Percentiles rank a stretch among this genome's conserved stretches.
These are phyloP conservation scores for Psilocybe cubensis DNA, from an alignment of 768 basidiomycete species.

Conservation along the genomic window DNA sequence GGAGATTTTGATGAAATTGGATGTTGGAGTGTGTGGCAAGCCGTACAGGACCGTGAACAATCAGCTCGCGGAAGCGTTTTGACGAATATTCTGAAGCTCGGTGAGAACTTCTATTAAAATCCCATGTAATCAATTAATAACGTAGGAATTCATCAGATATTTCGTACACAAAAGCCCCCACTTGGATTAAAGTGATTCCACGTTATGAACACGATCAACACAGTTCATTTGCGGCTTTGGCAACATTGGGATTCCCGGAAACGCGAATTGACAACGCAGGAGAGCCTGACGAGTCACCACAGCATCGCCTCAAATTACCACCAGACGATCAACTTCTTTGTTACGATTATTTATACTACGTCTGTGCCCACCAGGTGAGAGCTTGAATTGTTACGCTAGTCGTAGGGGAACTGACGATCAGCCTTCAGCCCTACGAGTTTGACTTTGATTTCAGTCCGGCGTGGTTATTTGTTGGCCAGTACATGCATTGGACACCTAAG, in stretches of 20 bases:
- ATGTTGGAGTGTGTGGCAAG: conserved; percentile 60
- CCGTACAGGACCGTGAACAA: conserved; percentile 42
- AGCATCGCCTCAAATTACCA: conserved; percentile 44
- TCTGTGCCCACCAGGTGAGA: conserved; percentile 46
- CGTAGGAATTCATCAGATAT: conserved; percentile 39
- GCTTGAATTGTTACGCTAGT: conserved; percentile 10
- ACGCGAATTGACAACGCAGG: conserved; percentile 39
- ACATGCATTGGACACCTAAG: conserved; percentile 51
- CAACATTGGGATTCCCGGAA: conserved; percentile 50
- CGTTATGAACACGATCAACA: conserved; percentile 47
- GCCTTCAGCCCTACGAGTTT: conserved; percentile 51
- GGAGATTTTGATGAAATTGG: conserved; percentile 48
- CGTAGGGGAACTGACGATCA: background rate
- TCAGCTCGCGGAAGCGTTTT: conserved; percentile 42
- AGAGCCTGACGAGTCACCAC: conserved; percentile 43
- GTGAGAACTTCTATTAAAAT: conserved; percentile 29
- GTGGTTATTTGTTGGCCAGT: conserved; percentile 57
- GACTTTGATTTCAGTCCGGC: conserved; percentile 61
- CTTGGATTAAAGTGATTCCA: conserved; percentile 52
- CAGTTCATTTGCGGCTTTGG: conserved; percentile 48
- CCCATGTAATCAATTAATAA: background rate
- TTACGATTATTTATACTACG: conserved; percentile 57
- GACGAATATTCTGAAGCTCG: conserved; percentile 42
- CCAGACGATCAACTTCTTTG: conserved; percentile 56
- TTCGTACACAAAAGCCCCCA: conserved; percentile 52